Conservation (phyloP, 208 protist species). For the Leishmania lainsoni region DNA sequence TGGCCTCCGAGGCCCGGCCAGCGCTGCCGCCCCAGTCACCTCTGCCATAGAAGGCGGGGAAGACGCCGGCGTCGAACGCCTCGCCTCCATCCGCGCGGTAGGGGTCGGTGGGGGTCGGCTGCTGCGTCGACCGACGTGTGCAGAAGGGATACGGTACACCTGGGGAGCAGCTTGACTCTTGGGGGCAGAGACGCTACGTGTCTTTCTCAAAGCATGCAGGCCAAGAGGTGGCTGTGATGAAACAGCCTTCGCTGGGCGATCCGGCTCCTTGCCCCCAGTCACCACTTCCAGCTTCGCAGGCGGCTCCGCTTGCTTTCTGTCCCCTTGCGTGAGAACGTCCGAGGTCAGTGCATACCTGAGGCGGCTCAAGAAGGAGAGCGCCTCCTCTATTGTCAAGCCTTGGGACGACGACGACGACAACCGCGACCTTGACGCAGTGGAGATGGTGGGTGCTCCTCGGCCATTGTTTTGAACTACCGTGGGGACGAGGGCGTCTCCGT, state of each 20-base stretch:
- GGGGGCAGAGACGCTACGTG: neutral
- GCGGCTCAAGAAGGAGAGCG: slow-evolving; percentile 7
- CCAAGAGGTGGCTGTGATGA: neutral
- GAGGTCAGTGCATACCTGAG: slow-evolving; percentile 13
- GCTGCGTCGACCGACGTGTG: neutral
- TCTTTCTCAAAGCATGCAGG: neutral
- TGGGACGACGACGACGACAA: neutral
- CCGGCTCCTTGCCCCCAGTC: neutral
- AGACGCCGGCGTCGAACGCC: neutral
- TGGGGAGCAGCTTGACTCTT: neutral
- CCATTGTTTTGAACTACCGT: neutral
- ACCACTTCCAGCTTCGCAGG: neutral
- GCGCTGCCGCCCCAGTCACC: neutral
- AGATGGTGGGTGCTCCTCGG: neutral
- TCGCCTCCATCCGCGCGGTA: neutral
- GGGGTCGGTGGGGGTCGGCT: neutral
- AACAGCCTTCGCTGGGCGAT: neutral
- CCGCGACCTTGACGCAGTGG: neutral
- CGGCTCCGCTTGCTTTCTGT: neutral
- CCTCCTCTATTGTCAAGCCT: slow-evolving; percentile 23
- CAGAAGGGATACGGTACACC: neutral
- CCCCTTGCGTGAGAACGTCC: neutral
- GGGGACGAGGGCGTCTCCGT: neutral
- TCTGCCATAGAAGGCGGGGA: neutral
- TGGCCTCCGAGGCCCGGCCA: neutral